phyloP scores from a whole-genome alignment of 1,284 basidiomycete species.

The Xanthoconium separans region DNA sequence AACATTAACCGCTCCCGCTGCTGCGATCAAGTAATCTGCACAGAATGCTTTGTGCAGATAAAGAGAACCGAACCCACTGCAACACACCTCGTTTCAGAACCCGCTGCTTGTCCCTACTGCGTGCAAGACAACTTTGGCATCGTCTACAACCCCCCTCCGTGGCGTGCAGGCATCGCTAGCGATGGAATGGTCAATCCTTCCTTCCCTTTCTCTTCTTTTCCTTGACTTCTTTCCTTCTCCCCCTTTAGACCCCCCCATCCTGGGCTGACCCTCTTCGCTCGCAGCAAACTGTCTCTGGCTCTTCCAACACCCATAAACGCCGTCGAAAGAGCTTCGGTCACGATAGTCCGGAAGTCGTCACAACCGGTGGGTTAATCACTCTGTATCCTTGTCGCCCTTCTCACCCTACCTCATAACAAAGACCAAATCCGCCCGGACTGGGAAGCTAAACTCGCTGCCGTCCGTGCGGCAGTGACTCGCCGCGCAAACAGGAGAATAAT shows the following conservation, averaged over 20 bases:
- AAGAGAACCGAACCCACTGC: conserved; percentile 93
- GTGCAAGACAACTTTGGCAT: conserved; percentile 97
- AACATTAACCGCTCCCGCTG: conserved; percentile 97
- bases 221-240: conserved; percentile 8
- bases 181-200: conserved; percentile 58
- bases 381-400: conserved; percentile 5
- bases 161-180: conserved; percentile 71
- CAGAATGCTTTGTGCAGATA: conserved; percentile 99
- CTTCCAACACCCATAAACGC: conserved; percentile 56
- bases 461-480: conserved; percentile 84
- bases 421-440: conserved; percentile 95
- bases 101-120: conserved; percentile 95
- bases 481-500: conserved; percentile 95
- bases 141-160: conserved; percentile 82
- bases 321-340: conserved; percentile 77
- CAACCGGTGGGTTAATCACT: conserved; percentile 59
- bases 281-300: conserved; percentile 36
- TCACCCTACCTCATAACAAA: conserved; percentile 32
- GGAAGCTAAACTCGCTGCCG: conserved; percentile 89
- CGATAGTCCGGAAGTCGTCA: conserved; percentile 85
- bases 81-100: conserved; percentile 90
- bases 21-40: conserved; percentile 98
- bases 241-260: conserved; percentile 34
- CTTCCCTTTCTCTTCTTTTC: conserved; percentile 1
- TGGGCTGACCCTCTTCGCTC: conserved; percentile 54